phyloP scores from a whole-genome alignment of 1,284 basidiomycete genomes.

The Rhodotorula sp. region DNA sequence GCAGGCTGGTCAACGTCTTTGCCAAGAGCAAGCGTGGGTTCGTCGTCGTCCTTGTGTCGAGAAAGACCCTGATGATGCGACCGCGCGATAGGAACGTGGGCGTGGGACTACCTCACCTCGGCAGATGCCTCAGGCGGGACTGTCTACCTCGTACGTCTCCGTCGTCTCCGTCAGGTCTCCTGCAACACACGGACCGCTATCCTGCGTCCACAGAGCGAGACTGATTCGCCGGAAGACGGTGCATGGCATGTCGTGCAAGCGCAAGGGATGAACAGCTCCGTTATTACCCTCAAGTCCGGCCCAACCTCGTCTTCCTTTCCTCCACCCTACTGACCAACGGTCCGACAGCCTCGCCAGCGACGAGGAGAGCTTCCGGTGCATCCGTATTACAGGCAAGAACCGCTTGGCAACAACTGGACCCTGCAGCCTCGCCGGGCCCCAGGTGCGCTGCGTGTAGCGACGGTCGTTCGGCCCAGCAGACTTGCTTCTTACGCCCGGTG shows the following conservation, averaged over 20 bases:
- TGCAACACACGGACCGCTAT: no score
- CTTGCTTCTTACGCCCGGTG: not conserved
- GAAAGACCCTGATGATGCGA: no score
- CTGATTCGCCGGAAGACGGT: slow-evolving; percentile 7
- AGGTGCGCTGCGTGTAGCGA: not conserved
- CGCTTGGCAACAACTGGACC: not conserved
- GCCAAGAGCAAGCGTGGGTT: no score
- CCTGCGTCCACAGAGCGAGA: slow-evolving; percentile 2
- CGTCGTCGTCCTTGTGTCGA: no score
- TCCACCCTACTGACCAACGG: no score
- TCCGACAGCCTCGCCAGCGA: not conserved
- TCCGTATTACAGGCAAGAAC: not conserved
- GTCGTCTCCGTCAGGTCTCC: no score
- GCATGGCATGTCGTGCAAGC: not conserved
- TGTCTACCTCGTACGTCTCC: no score
- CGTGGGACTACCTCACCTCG: no score
- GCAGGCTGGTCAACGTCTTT: no score
- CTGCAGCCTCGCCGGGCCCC: not conserved
- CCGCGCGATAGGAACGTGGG: no score
- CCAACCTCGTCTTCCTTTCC: not conserved
- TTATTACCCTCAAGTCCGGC: not conserved
- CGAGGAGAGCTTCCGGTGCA: not conserved
- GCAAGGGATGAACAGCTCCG: not conserved
- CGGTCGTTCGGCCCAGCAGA: no score
- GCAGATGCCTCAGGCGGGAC: no score